Evolutionary conservation across 2,329 filamentous ascomycete species (phyloP), one percentile per base, ranked within the genome.

Genomic region (Fusarium udum): DNA sequence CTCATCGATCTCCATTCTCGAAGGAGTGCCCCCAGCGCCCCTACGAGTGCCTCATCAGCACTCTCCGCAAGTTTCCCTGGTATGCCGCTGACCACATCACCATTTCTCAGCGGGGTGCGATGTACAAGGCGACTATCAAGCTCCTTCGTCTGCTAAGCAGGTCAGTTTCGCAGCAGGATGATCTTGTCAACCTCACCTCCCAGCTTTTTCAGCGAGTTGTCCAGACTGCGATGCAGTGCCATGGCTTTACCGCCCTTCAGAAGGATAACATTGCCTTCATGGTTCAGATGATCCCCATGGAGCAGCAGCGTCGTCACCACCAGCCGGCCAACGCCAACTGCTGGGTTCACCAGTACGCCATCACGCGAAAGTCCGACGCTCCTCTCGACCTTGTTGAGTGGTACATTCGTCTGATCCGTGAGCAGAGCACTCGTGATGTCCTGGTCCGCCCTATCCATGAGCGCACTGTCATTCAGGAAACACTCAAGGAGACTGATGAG

Each of bases 11-110:
- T 18, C 87, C 88, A 0, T 92, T 89, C 77, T 86, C 88, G 14
- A 86, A 84, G 64, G 85, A 90, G 32, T 91, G 89, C 73, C 89
- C 90, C 0, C 90, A 92, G 80, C 87, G 91, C 20, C 87, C 90
- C 4, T 92, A 88, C 63, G 91, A 92, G 81, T 90, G 86, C 77
- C 83, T 92, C 75, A 90, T 92, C 74, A 91, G 88, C 78, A 91
- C 88, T 2, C 78, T 90, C 42, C 86, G 85, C 67, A 90, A 92
- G 83, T 85, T 91, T 48, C 91, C 91, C 0, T 92, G 91, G 91
- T 85, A 88, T 67, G 84, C 85, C 78, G 84, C 89, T 3, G 80
- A 88, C 6, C 74, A 84, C 60, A 88, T 92, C 81, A 92, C 88
- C 13, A 82, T 92, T 52, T 81, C 83, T 62, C 86, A 92, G 79